Conservation (phyloP, 176 grass and related monocot species). For the Saccharum officinarum region DNA sequence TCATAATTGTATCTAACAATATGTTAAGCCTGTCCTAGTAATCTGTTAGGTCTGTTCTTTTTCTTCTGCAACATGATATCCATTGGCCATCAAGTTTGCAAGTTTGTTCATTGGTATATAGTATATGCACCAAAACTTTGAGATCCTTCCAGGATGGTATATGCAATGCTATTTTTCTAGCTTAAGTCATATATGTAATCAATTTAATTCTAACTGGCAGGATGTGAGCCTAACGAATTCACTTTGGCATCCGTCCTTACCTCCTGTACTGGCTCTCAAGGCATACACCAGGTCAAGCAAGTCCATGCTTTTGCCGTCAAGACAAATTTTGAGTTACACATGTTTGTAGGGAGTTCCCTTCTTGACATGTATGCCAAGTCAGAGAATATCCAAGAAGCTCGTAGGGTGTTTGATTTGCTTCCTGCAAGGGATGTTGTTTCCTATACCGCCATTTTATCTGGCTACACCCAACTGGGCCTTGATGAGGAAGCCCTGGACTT, state of each 20-base stretch:
- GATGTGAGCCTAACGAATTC: constrained; percentile 64
- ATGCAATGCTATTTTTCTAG: constrained; percentile 13
- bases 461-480: constrained; percentile 62
- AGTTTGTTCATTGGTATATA: not conserved
- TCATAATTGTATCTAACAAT: not conserved
- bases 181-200: constrained; percentile 27
- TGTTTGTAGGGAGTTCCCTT: constrained; percentile 76
- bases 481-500: constrained; percentile 70
- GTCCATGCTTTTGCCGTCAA: constrained; percentile 59
- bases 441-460: constrained; percentile 68
- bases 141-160: constrained; percentile 19
- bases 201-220: constrained; percentile 41
- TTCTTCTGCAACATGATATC: not conserved
- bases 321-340: constrained; percentile 63
- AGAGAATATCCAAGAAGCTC: constrained; percentile 58
- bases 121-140: not conserved
- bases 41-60: not conserved
- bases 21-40: not conserved
- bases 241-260: constrained; percentile 62
- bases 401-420: constrained; percentile 60
- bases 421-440: constrained; percentile 72
- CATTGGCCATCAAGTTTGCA: not conserved
- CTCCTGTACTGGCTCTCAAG: constrained; percentile 45
- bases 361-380: constrained; percentile 76
- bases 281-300: constrained; percentile 49